Base-by-base conservation (phyloP, 2,329 filamentous ascomycete genomes). In the Sclerotinia trifoliorum region DNA sequence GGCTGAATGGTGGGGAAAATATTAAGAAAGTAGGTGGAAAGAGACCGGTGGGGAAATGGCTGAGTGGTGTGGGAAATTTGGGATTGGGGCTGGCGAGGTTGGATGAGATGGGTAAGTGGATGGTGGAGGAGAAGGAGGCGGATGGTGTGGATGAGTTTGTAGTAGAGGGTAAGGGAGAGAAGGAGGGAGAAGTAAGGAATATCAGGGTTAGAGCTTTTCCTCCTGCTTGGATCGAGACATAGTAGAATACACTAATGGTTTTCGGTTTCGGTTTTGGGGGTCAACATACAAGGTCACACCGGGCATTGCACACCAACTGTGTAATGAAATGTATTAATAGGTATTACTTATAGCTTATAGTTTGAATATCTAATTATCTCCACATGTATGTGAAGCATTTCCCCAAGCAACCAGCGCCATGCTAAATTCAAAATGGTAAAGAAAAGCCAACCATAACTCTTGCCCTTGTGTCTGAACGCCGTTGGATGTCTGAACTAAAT, bases 61-160 rank as follows among this genome's bases (percentile, higher is more conserved):
- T 98, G 65, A 82, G 82, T 44, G 90, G 91, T 0, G 82, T 94
- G 19, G 94, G 94, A 0, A 96, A 97, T 77, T 80, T 98, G 42
- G 95, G 95, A 1, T 82, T 99, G 65, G 94, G 89, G 2, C 80
- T 97, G 73, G 97, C 94, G 77, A 88, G 94, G 35, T 80, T 98
- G 73, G 93, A 96, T 80, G 89, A 90, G 77, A 97, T 97, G 94
- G 96, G 92, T 6, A 90, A 93, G 76, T 81, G 95, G 60, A 82
- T 83, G 46, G 81, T 95, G 66, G 90, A 90, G 2, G 90, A 88
- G 6, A 86, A 86, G 68, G 88, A 61, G 17, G 52, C 44, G 83
- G 83, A 81, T 80, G 79, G 72, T 5, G 81, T 75, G 19, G 78
- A 78, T 57, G 78, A 80, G 66, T 86, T 87, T 75, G 78, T 81